phyloP scores from a whole-genome alignment of 2,329 filamentous ascomycete genomes.

The Apiospora kogelbergensis region DNA sequence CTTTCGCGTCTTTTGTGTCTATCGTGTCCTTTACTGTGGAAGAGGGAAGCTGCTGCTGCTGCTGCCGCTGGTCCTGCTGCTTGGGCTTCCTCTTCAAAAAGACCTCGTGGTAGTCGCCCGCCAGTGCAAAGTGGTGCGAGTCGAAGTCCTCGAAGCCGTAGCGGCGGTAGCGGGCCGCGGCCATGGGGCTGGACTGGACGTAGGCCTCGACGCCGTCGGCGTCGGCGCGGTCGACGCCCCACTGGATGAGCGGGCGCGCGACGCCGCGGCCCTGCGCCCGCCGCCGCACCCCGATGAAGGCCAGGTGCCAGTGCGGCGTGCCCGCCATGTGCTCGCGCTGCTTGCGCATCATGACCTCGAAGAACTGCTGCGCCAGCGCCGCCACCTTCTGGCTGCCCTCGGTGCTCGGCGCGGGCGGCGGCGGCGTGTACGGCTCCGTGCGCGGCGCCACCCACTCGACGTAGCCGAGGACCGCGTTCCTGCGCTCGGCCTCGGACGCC shows the following conservation, averaged over 20 bases:
- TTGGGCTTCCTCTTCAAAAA: not conserved
- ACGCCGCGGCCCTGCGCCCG: conserved; percentile 47
- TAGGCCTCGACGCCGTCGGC: conserved; percentile 41
- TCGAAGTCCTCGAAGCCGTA: conserved; percentile 41
- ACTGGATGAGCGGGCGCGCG: conserved; percentile 43
- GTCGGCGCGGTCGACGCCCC: conserved; percentile 48
- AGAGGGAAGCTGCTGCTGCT: no score
- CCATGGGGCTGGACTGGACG: conserved; percentile 41
- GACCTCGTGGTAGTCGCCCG: not conserved
- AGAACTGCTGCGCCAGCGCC: conserved; percentile 37
- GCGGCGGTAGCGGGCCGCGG: conserved; percentile 45
- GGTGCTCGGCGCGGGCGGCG: conserved; percentile 37
- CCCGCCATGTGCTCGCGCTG: conserved; percentile 39
- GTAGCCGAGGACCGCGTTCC: conserved; percentile 38
- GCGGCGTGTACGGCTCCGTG: conserved; percentile 21
- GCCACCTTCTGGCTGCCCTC: conserved; percentile 36
- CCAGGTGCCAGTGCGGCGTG: conserved; percentile 49
- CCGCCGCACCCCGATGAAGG: conserved; percentile 43
- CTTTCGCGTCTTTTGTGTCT: no score
- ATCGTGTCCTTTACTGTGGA: not conserved
- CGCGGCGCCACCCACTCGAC: conserved; percentile 46
- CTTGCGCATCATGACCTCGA: conserved; percentile 34
- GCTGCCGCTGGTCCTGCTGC: not conserved
- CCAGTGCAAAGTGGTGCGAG: not conserved
- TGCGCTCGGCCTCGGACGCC: not conserved